Evolutionary conservation across 345 rosid genomes (phyloP), one percentile per base, ranked within the genome.

Genomic region (Brassica nigra): DNA sequence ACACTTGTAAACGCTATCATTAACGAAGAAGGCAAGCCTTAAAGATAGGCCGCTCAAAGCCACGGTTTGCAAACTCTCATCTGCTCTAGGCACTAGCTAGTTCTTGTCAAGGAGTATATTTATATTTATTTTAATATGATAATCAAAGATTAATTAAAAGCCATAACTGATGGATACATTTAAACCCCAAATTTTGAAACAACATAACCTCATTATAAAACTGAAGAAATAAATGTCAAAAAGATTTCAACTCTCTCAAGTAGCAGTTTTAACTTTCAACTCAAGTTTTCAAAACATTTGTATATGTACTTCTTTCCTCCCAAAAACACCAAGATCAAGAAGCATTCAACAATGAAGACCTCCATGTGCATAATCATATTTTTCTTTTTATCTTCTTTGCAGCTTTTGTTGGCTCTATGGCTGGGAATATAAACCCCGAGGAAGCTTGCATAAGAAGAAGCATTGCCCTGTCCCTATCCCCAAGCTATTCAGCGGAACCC

Each of bases 381-480:
- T 4, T 33, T 33, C 37, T 33, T 4, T 33, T 33, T 4, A 33
- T 33, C 8, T 66, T 76, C 66, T 37, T 28, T 4, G 58, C 73
- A 67, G 2, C 67, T 4, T 76, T 6, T 57, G 44, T 57, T 57
- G 67, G 67, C 73, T 76, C 79, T 14, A 57, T 15, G 69, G 63
- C 63, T 2, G 20, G n/a, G 16, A 49, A 30, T 39, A 58, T 59
- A 15, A 68, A 11, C 6, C 44, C 67, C 3, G 61, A 76, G 59
- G 79, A 76, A 67, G 73, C 33, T 68, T 76, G 73, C 73, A 57
- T 67, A 57, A 67, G 79, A 76, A 14, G 44, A 57, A 76, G 42
- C 67, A 57, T 67, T 57, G 66, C 59, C 33, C 2, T 20, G 31
- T 29, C 44, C 4, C 44, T 6, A 76, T 0, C 58, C 55, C 81